A percentile compares a stretch with the other conserved stretches of the same genome.
These are phyloP conservation scores for Leccinum fibrillosum DNA, from an alignment of 768 basidiomycete species.

Conservation along the genomic window DNA sequence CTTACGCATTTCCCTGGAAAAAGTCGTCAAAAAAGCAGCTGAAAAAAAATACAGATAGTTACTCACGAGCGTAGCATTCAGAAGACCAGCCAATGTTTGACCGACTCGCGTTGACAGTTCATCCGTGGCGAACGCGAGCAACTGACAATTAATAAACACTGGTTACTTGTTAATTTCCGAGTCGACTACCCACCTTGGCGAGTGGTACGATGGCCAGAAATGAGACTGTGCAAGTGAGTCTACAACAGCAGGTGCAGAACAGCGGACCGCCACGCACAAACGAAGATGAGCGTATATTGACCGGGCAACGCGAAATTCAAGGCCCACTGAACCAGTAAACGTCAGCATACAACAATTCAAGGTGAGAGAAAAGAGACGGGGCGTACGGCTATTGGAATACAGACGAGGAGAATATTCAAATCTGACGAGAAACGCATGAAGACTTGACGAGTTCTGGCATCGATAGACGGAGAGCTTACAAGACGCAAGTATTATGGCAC, in stretches of 20 bases:
- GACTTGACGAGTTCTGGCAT: neutral
- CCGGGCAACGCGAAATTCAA: conserved; percentile 56
- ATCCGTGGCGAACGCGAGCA: conserved; percentile 83
- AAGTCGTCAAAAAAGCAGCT: neutral
- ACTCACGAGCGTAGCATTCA: conserved; percentile 80
- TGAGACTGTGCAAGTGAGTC: conserved; percentile 45
- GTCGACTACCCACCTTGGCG: conserved; percentile 52
- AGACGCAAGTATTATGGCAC: conserved; percentile 52
- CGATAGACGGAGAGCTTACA: conserved; percentile 40
- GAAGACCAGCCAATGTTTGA: conserved; percentile 75
- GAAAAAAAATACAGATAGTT: neutral
- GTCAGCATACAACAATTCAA: neutral
- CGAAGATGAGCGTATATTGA: conserved; percentile 62
- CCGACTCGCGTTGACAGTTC: conserved; percentile 80
- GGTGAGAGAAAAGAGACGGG: neutral
- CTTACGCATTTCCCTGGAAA: conserved; percentile 32
- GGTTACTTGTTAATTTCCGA: neutral
- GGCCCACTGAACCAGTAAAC: conserved; percentile 54
- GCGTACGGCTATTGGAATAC: conserved; percentile 66
- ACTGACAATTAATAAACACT: conserved; percentile 33
- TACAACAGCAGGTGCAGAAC: neutral
- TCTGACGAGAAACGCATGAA: conserved; percentile 35
- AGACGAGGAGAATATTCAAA: conserved; percentile 68
- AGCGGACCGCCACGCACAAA: conserved; percentile 50
- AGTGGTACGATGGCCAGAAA: conserved; percentile 84